Conservation (phyloP, 768 basidiomycete genomes). For the Cubamyces lactineus region DNA sequence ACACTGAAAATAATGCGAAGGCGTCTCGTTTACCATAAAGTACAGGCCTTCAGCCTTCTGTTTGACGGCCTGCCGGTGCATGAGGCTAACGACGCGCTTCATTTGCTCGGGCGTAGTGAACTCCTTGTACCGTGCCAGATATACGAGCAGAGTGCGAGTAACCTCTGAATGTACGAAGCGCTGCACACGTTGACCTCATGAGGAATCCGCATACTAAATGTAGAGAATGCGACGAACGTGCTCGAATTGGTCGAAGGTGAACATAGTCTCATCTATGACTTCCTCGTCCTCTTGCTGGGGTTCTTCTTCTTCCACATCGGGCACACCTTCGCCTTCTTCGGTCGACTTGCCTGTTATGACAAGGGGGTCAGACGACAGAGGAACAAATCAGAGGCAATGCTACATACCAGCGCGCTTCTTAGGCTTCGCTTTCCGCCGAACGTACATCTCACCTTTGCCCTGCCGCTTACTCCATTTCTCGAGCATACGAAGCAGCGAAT, state of each 20-base stretch:
- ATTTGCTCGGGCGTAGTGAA: conserved; percentile 80
- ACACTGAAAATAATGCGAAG: conserved; percentile 5
- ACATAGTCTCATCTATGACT: conserved; percentile 79
- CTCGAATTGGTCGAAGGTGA: conserved; percentile 92
- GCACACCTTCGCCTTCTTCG: conserved; percentile 63
- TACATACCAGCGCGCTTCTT: conserved; percentile 42
- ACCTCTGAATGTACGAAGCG: conserved; percentile 90
- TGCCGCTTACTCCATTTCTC: conserved; percentile 84
- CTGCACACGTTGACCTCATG: conserved; percentile 44
- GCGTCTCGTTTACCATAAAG: conserved; percentile 70
- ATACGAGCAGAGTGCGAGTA: conserved; percentile 79
- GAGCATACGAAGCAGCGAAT: conserved; percentile 85
- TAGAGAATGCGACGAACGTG: conserved; percentile 53
- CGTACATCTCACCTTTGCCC: conserved; percentile 68
- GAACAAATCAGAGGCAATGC: conserved; percentile 25
- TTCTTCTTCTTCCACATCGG: conserved; percentile 71
- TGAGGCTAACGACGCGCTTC: conserved; percentile 85
- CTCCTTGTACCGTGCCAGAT: conserved; percentile 83
- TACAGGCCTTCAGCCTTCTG: conserved; percentile 94
- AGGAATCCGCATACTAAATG: conserved; percentile 19
- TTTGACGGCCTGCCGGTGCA: conserved; percentile 90
- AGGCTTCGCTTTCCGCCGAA: conserved; percentile 61
- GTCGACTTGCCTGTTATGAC: conserved; percentile 37
- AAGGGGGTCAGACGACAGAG: conserved; percentile 3
- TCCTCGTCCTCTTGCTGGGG: conserved; percentile 62